A percentile compares a stretch with the other conserved stretches of the same genome.
These are phyloP conservation scores for Zymoseptoria brevis DNA, from an alignment of 2,329 filamentous ascomycete species.

Conservation along the genomic window DNA sequence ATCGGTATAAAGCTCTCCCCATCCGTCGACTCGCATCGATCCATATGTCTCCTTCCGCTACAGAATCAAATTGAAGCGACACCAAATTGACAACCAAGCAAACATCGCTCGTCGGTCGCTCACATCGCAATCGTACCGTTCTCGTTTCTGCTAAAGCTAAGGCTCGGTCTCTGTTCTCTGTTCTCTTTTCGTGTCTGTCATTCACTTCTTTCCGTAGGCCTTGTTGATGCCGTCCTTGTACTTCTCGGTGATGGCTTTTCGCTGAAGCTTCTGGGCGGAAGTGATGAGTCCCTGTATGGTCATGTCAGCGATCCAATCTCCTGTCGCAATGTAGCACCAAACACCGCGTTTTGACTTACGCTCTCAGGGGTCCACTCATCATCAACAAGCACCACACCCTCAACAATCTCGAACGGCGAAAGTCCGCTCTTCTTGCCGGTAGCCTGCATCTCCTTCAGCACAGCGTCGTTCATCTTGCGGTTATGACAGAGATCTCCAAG, in stretches of 20 bases:
- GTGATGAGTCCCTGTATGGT: slow-evolving; percentile 40
- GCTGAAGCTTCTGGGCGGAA: slow-evolving; percentile 47
- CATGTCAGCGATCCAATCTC: slow-evolving; percentile 6
- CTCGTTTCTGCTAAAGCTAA: not conserved
- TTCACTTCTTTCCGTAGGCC: slow-evolving; percentile 33
- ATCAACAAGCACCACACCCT: slow-evolving; percentile 68
- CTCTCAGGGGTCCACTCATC: slow-evolving; percentile 84
- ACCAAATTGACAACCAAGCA: not conserved
- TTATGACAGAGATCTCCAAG: slow-evolving; percentile 61
- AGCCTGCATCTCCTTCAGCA: slow-evolving; percentile 63
- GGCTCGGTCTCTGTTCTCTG: not conserved
- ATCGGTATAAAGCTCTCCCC: not conserved
- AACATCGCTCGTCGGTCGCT: not conserved
- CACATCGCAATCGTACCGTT: not conserved
- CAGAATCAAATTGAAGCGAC: not conserved
- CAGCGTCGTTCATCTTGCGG: slow-evolving; percentile 53
- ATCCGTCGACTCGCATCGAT: not conserved
- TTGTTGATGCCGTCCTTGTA: slow-evolving; percentile 45
- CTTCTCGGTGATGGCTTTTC: slow-evolving; percentile 42
- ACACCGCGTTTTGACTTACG: slow-evolving; percentile 46
- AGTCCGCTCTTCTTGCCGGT: slow-evolving; percentile 60
- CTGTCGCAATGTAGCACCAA: slow-evolving; percentile 7
- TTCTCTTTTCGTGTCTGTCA: not conserved
- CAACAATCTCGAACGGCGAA: slow-evolving; percentile 63
- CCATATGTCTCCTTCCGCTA: not conserved